Conservation (phyloP, 352 stramenopile genomes). For the Aphanomyces cochlioides region DNA sequence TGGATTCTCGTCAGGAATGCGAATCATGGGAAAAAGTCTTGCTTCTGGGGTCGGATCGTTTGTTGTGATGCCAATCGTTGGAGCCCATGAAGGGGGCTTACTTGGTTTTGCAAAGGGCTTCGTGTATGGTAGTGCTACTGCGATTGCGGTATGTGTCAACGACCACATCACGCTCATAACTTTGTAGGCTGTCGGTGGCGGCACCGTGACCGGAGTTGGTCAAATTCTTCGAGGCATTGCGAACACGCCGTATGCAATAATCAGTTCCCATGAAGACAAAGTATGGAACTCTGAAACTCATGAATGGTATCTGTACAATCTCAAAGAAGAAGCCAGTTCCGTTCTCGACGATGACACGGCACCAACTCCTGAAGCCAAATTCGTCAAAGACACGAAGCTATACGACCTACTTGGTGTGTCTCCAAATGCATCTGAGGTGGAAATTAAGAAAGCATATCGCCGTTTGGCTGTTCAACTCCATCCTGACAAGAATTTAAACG, state of each 20-base stretch:
- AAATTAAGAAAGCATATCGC: constrained; percentile 59
- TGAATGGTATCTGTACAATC: constrained; percentile 51
- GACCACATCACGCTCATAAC: not conserved
- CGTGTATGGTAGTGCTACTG: constrained; percentile 17
- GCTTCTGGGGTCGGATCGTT: constrained; percentile 54
- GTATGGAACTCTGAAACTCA: constrained; percentile 64
- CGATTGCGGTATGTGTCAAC: constrained; percentile 8
- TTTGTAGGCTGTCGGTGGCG: constrained; percentile 28
- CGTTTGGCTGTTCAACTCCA: constrained; percentile 63
- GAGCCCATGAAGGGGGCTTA: constrained; percentile 54
- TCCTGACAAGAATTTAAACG: constrained; percentile 60
- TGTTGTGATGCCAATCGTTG: constrained; percentile 61
- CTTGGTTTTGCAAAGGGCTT: constrained; percentile 56
- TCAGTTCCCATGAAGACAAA: constrained; percentile 42
- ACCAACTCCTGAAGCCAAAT: not conserved
- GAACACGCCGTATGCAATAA: constrained; percentile 33
- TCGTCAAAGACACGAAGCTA: constrained; percentile 12
- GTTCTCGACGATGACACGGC: constrained; percentile 34
- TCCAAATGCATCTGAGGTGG: constrained; percentile 40
- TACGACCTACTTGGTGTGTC: constrained; percentile 39
- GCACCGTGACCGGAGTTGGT: constrained; percentile 27
- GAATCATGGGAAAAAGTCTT: constrained; percentile 61
- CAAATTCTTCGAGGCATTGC: constrained; percentile 32
- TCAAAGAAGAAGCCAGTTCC: constrained; percentile 41
- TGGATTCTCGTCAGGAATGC: constrained; percentile 61